A percentile compares a stretch with the other conserved stretches of the same genome.
phyloP scores from a whole-genome alignment of 108 stramenopile species.

The Nitzschia inconspicua region DNA sequence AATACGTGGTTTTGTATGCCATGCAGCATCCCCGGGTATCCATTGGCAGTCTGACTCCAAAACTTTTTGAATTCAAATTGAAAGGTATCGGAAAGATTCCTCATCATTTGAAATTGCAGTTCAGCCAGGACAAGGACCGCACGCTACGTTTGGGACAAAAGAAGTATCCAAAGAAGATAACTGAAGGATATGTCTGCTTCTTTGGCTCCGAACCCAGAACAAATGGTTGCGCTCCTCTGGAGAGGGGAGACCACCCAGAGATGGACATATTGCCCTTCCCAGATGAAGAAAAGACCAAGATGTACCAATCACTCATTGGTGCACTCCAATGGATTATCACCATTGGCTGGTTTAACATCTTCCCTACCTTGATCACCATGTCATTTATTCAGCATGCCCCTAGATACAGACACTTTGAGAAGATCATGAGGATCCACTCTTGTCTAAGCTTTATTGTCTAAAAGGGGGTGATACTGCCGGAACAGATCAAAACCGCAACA shows the following conservation, averaged over 20 bases:
- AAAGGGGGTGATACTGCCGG: too few relatives aligned
- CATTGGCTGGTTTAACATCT: conserved; percentile 37
- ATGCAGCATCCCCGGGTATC: conserved; percentile 19
- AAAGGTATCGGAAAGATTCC: conserved; percentile 16
- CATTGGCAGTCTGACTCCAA: background rate
- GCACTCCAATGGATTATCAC: conserved; percentile 17
- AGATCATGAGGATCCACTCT: conserved; percentile 23
- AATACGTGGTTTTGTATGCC: conserved; percentile 29
- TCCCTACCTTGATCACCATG: conserved; percentile 18
- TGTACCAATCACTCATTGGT: conserved; percentile 19
- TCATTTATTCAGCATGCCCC: conserved; percentile 19
- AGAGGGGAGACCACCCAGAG: conserved; percentile 12
- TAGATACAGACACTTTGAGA: conserved; percentile 17
- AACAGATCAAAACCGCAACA: too few relatives aligned
- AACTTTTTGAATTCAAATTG: conserved; percentile 19
- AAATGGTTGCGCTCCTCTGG: conserved; percentile 1
- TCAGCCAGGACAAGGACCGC: conserved; percentile 10
- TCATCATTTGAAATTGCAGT: conserved; percentile 5
- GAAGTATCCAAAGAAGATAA: conserved; percentile 24
- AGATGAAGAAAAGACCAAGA: background rate
- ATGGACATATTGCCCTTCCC: background rate
- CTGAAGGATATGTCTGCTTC: conserved; percentile 7
- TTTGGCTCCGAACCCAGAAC: conserved; percentile 24
- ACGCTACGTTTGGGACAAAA: background rate
- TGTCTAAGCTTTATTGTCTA: too few relatives aligned